Percentiles rank a stretch among this genome's conserved stretches.
Evolutionary conservation across 1,139 yeast species (phyloP).

Genomic region (Geotrichum bryndzae): DNA sequence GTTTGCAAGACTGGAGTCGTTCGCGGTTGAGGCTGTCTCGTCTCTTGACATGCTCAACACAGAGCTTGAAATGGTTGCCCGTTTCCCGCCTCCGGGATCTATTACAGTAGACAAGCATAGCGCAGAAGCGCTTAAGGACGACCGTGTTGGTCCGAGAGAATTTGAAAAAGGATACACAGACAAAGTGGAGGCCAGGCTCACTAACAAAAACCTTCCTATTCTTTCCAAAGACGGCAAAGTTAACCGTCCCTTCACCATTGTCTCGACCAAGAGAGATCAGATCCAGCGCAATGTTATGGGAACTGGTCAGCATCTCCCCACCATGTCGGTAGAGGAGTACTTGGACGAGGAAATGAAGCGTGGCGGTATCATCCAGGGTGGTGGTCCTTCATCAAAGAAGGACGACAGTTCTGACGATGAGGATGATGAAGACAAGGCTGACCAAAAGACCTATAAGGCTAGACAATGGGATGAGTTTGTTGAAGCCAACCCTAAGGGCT

Average conservation of each 20-base stretch:
- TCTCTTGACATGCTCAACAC: slow-evolving; percentile 49
- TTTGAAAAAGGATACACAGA: slow-evolving; percentile 11
- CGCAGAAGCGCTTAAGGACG: slow-evolving; percentile 6
- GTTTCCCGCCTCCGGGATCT: slow-evolving; percentile 20
- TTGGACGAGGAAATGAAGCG: slow-evolving; percentile 77
- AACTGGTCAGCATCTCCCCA: slow-evolving; percentile 88
- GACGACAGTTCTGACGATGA: slow-evolving; percentile 50
- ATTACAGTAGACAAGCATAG: slow-evolving; percentile 9
- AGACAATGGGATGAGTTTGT: slow-evolving; percentile 91
- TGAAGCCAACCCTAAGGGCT: slow-evolving; percentile 72
- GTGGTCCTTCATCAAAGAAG: slow-evolving; percentile 38
- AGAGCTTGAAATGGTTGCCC: slow-evolving; percentile 50
- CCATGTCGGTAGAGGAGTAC: slow-evolving; percentile 91
- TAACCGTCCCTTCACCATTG: slow-evolving; percentile 76
- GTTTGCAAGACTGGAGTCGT: slow-evolving; percentile 49
- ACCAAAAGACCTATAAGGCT: slow-evolving; percentile 54
- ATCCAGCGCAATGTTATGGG: slow-evolving; percentile 68
- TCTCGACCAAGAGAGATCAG: slow-evolving; percentile 50
- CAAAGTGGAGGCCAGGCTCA: slow-evolving; percentile 10
- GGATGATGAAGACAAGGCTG: slow-evolving; percentile 34
- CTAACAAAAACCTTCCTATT: slow-evolving; percentile 25
- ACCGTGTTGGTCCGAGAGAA: background rate
- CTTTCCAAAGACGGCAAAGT: slow-evolving; percentile 59
- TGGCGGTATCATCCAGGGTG: slow-evolving; percentile 65
- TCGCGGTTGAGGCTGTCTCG: slow-evolving; percentile 49